Evolutionary conservation across 2,329 filamentous ascomycete genomes (phyloP).

Genomic region (Rutstroemia sp.): DNA sequence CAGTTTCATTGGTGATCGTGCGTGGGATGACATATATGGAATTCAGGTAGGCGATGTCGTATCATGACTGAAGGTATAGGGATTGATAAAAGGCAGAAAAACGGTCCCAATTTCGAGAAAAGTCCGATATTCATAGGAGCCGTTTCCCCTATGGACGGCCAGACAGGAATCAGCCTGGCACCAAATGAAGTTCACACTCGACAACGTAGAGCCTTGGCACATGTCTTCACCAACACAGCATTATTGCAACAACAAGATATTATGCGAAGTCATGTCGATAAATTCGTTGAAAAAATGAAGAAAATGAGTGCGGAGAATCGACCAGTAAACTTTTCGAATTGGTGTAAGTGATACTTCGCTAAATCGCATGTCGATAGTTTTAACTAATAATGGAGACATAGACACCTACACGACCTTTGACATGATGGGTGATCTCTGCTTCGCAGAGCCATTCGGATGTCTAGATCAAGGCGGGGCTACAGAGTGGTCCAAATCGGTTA

Average conservation of each 20-base stretch:
- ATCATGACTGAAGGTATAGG: no score
- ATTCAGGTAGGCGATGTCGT: neutral
- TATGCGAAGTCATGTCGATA: conserved; percentile 6
- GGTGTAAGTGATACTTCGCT: neutral
- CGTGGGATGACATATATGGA: neutral
- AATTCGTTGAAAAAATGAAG: neutral
- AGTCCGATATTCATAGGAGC: conserved; percentile 10
- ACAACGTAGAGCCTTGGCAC: conserved; percentile 22
- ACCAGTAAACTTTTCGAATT: neutral
- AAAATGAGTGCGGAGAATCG: neutral
- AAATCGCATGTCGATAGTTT: no score
- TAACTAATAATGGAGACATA: neutral
- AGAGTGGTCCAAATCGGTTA: conserved; percentile 7
- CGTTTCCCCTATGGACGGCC: neutral
- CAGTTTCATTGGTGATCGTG: conserved; percentile 16
- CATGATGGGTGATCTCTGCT: conserved; percentile 36
- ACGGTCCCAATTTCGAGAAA: neutral
- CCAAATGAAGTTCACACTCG: conserved; percentile 16
- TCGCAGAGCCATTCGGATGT: conserved; percentile 34
- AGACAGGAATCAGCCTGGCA: conserved; percentile 8
- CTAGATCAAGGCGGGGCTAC: conserved; percentile 21
- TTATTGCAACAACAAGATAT: conserved; percentile 20
- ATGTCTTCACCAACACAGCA: conserved; percentile 28
- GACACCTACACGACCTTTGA: conserved; percentile 30
- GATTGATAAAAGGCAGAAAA: no score